Base-by-base conservation (phyloP, 1,284 basidiomycete genomes). In the Fomitopsis betulina region DNA sequence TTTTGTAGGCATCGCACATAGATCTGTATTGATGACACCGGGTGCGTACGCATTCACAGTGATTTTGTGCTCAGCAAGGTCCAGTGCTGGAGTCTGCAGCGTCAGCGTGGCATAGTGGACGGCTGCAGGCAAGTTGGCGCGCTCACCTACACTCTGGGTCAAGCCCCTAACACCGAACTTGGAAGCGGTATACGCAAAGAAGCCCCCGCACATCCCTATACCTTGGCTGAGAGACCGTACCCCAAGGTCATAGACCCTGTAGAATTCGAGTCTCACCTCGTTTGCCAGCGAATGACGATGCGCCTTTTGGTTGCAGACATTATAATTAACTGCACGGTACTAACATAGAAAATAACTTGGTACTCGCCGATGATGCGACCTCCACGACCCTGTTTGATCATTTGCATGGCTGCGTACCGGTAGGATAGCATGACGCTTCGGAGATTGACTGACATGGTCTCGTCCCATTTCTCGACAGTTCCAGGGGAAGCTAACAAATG, bases 331-430 rank as follows among this genome's bases (percentile, higher is more conserved):
- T n/a, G n/a, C n/a, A n/a, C n/a, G n/a, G n/a, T n/a, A n/a, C n/a
- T n/a, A n/a, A n/a, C n/a, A n/a, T n/a, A n/a, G n/a, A n/a, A n/a
- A n/a, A n/a, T n/a, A n/a, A n/a, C n/a, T n/a, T n/a, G n/a, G n/a
- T n/a, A n/a, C 9, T 37, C 27, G 15, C 45, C 73, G 25, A 75
- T 68, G 15, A 75, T 70, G 33, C 70, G 62, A 3, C 73, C 73
- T 0, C 73, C 73, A 5, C 60, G 60, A 7, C 73, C 72, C 60
- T 75, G 73, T 59, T 68, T 63, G 47, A 70, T 58, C 68, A 74
- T 68, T 53, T 71, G 70, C 19, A 61, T 61, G 2, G 71, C 72
- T 0, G 72, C 73, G 30, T 70, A 66, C 63, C 72, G 72, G 66
- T 72, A 75, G 62, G 67, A 69, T 19, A 71, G 61, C 53, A 74